Conservation (phyloP, 345 rosid species). For the Aquilaria malaccensis region DNA sequence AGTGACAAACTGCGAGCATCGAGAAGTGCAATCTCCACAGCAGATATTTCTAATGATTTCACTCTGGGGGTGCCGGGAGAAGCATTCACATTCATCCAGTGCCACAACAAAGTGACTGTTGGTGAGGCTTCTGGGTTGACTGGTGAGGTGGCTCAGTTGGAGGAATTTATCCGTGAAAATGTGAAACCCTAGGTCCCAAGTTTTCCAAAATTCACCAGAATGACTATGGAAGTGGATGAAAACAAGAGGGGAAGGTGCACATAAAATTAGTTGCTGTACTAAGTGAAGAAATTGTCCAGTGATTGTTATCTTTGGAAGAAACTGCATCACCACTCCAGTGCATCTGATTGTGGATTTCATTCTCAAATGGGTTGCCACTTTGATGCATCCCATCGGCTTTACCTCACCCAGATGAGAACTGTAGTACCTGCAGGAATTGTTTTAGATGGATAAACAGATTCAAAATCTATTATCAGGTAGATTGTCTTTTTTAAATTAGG, state of each 20-base stretch:
- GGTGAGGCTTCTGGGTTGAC: slow-evolving; percentile 77
- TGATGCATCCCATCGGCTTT: no score
- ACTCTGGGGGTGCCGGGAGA: slow-evolving; percentile 71
- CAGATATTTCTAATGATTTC: slow-evolving; percentile 72
- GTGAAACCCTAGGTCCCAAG: slow-evolving; percentile 44
- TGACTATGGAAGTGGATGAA: background rate
- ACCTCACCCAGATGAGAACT: no score
- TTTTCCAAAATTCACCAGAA: background rate
- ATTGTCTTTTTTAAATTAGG: no score
- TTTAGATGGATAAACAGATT: no score
- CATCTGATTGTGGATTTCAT: no score
- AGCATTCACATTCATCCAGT: slow-evolving; percentile 62
- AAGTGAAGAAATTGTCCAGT: no score
- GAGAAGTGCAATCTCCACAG: slow-evolving; percentile 64
- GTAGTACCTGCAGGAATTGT: no score
- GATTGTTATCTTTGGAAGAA: no score
- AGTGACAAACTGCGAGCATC: slow-evolving; percentile 65
- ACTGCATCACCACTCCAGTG: no score
- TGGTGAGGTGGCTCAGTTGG: slow-evolving; percentile 55
- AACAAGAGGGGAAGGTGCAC: background rate
- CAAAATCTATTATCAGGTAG: no score
- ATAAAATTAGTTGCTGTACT: no score
- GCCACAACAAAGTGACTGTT: slow-evolving; percentile 58
- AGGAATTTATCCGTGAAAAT: slow-evolving; percentile 63
- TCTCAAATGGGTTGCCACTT: no score